Evolutionary conservation across 1,139 yeast species (phyloP), one percentile per base, ranked within the genome.

Genomic region (Blastobotrys apis): DNA sequence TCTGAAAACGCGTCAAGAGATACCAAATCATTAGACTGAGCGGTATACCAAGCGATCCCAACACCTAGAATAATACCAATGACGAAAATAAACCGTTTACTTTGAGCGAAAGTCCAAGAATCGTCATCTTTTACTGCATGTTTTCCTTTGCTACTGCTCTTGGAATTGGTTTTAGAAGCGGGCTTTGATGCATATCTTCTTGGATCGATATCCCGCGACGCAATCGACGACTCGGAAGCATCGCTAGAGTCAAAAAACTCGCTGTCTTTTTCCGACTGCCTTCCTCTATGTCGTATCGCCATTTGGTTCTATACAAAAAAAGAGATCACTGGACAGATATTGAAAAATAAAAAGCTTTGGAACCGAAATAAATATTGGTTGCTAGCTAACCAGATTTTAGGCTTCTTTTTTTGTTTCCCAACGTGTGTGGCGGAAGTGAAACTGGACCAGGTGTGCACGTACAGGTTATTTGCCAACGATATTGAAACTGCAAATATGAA

Each of bases 1-100:
- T 55, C 80, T 4, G 12, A 9, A 4, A 17, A 17, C 84, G 47
- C 80, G 64, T 56, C 82, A 78, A 38, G 62, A 47, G 47, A 61
- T 42, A 44, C 58, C 44, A 60, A 42, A 10, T 69, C 65, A 26
- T 73, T 71, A 27, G 71, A 68, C 13, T 78, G 70, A 1, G 87
- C 82, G 49, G 83, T 73, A 54, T 83, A 76, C 29, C 78, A 72
- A 0, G 96, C 88, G 4, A 77, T 59, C 1, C 75, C 47, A 3
- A 85, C 68, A 6, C 97, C 97, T 15, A 86, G 55, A 1, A 85
- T 39, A 0, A 94, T 80, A 36, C 96, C 81, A n/a, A 76, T 52
- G 0, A 74, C 33, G 44, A 75, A 75, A 10, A 72, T 60, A 36
- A 73, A 50, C 23, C 65, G 51, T 32, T 53, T 55, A 22, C 58